A percentile compares a stretch with the other conserved stretches of the same genome.
These are phyloP conservation scores for Penicillium sp. DNA, from an alignment of 2,329 filamentous ascomycete genomes.

Conservation along the genomic window DNA sequence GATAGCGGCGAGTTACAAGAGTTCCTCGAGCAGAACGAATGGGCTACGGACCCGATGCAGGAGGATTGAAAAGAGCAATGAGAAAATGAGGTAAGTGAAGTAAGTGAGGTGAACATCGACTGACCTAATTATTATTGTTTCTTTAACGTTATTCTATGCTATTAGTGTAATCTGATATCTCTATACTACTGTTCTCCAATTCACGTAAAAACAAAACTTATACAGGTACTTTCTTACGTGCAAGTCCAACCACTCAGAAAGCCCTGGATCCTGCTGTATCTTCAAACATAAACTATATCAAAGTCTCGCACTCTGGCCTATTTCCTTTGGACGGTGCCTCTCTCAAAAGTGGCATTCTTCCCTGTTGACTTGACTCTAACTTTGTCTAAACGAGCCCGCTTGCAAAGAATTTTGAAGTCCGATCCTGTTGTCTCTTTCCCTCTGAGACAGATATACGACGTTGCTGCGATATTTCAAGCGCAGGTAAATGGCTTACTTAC, in stretches of 20 bases:
- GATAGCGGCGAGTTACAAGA: neutral
- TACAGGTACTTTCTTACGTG: neutral
- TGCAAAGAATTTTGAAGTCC: neutral
- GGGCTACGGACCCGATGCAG: neutral
- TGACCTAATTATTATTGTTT: neutral
- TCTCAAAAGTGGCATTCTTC: no score
- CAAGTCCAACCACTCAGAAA: no score
- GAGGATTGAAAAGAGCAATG: neutral
- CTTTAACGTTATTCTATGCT: no score
- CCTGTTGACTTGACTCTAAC: no score
- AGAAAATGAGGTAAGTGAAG: neutral
- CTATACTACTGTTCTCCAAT: neutral
- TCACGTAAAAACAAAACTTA: neutral
- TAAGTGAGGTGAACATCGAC: neutral
- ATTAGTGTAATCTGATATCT: neutral
- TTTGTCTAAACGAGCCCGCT: no score
- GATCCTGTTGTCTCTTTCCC: neutral
- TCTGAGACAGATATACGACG: neutral
- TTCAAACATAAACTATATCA: no score
- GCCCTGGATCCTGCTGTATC: no score
- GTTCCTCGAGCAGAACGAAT: neutral
- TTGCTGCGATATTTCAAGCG: neutral
- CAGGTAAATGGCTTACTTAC: slow-evolving; percentile 8
- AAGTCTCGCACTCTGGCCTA: neutral
- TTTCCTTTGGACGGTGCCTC: no score